A percentile compares a stretch with the other conserved stretches of the same genome.
Evolutionary conservation across 2,329 filamentous ascomycete species (phyloP).

Genomic region (Trichophyton simii): DNA sequence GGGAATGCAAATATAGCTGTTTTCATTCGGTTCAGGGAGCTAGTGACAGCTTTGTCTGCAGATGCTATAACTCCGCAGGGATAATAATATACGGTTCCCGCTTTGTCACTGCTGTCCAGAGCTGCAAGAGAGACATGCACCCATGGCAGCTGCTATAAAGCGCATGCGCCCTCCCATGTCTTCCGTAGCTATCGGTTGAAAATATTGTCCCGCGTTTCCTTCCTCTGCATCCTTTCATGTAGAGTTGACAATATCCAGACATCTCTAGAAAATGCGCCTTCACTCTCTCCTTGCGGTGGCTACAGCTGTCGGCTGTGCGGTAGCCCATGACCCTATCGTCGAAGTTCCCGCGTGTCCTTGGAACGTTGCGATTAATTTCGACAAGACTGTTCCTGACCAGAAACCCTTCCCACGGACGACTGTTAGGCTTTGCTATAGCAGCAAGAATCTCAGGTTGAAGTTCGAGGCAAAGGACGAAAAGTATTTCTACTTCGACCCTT

Average conservation of each 20-base stretch:
- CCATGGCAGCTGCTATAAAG: neutral
- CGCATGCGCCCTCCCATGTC: neutral
- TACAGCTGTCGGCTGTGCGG: neutral
- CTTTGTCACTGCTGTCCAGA: neutral
- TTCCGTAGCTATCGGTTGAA: neutral
- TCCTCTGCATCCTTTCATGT: neutral
- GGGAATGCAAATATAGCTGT: neutral
- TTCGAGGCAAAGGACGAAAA: conserved; percentile 38
- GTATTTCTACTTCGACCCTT: conserved; percentile 35
- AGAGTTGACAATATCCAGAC: neutral
- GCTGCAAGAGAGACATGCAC: neutral
- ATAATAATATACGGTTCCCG: neutral
- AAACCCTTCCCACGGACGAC: conserved; percentile 34
- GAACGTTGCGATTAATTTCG: conserved; percentile 10
- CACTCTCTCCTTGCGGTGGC: conserved; percentile 6
- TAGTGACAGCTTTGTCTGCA: neutral
- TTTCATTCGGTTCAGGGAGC: neutral
- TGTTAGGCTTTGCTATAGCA: conserved; percentile 38
- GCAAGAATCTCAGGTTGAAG: conserved; percentile 28
- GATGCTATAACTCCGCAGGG: neutral
- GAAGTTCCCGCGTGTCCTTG: conserved; percentile 10
- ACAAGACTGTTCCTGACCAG: conserved; percentile 33
- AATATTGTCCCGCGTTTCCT: neutral
- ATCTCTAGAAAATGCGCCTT: conserved; percentile 9
- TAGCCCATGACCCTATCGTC: conserved; percentile 4